Conservation (phyloP, 202 grass and related monocot species). For the Miscanthus sacchariflorus region DNA sequence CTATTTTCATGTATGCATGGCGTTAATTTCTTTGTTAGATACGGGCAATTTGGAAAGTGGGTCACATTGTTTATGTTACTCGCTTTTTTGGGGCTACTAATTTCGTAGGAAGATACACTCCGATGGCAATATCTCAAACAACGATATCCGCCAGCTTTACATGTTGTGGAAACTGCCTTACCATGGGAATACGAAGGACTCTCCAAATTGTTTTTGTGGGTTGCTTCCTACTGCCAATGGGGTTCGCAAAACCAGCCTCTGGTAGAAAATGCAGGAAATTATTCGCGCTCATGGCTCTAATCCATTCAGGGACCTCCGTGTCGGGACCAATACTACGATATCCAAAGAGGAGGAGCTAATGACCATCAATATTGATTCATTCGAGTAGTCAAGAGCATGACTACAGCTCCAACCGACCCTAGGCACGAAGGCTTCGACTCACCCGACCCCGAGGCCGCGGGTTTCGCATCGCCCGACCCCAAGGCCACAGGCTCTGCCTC, state of each 20-base stretch:
- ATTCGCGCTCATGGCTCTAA: conserved; percentile 70
- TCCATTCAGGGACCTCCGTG: conserved; percentile 74
- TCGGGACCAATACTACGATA: too few species aligned
- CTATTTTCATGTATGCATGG: conserved; percentile 72
- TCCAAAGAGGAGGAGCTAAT: too few species aligned
- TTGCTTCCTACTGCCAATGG: conserved; percentile 76
- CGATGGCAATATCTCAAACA: conserved; percentile 59
- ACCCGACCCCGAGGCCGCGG: too few species aligned
- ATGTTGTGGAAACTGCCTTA: conserved; percentile 67
- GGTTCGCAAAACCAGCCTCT: conserved; percentile 74
- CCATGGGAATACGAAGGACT: conserved; percentile 91
- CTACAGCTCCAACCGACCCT: too few species aligned
- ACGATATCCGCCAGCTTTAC: conserved; percentile 82
- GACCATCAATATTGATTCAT: too few species aligned
- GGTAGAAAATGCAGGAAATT: conserved; percentile 90
- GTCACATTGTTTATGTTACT: conserved; percentile 27
- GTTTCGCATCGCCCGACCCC: too few species aligned
- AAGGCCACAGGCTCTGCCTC: too few species aligned
- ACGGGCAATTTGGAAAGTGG: conserved; percentile 13
- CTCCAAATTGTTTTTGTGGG: conserved; percentile 90
- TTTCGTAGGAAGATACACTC: conserved; percentile 90
- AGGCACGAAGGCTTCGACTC: too few species aligned
- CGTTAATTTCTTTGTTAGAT: background rate
- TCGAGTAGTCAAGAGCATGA: too few species aligned
- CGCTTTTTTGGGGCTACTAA: background rate